Percentiles rank a stretch among this genome's conserved stretches.
Conservation (phyloP, 1,284 basidiomycete genomes). For the Fomitopsis pinicola region DNA sequence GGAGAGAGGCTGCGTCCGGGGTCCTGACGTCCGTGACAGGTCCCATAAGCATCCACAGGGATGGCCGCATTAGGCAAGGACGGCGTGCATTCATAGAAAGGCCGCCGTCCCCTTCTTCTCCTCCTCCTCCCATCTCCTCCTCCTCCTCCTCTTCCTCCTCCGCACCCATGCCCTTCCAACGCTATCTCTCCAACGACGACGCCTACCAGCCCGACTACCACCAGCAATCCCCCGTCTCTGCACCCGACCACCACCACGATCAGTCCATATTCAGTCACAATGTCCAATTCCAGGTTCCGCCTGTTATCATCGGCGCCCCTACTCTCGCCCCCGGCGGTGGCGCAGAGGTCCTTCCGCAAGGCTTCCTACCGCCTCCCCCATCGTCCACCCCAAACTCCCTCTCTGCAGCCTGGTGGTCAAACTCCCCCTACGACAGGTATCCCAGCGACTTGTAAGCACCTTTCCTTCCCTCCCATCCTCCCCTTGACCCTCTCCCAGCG, state of each 20-base stretch:
- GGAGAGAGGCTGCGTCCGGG: neutral
- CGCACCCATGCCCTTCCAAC: slow-evolving; percentile 6
- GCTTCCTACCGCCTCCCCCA: slow-evolving; percentile 20
- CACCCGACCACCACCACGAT: slow-evolving; percentile 8
- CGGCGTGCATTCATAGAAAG: neutral
- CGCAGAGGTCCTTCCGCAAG: slow-evolving; percentile 55
- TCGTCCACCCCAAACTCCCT: slow-evolving; percentile 21
- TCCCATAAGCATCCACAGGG: slow-evolving; percentile 6
- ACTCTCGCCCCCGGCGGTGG: slow-evolving; percentile 63
- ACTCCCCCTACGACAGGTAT: slow-evolving; percentile 36
- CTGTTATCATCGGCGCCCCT: slow-evolving; percentile 53
- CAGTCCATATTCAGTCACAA: slow-evolving; percentile 22
- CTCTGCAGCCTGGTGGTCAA: slow-evolving; percentile 42
- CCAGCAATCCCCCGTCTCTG: neutral
- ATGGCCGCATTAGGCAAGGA: neutral
- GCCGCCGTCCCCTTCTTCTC: neutral
- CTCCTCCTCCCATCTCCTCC: neutral
- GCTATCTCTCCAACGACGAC: slow-evolving; percentile 3
- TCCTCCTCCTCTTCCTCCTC: neutral
- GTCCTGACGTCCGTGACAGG: neutral
- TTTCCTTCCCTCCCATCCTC: slow-evolving; percentile 6
- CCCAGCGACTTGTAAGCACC: slow-evolving; percentile 9
- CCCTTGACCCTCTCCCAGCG: slow-evolving; percentile 2
- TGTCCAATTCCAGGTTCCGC: slow-evolving; percentile 58
- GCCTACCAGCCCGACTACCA: neutral